Percentiles rank a stretch among this genome's conserved stretches.
Conservation (phyloP, 345 rosid species). For the Mallotus nudiflorus region DNA sequence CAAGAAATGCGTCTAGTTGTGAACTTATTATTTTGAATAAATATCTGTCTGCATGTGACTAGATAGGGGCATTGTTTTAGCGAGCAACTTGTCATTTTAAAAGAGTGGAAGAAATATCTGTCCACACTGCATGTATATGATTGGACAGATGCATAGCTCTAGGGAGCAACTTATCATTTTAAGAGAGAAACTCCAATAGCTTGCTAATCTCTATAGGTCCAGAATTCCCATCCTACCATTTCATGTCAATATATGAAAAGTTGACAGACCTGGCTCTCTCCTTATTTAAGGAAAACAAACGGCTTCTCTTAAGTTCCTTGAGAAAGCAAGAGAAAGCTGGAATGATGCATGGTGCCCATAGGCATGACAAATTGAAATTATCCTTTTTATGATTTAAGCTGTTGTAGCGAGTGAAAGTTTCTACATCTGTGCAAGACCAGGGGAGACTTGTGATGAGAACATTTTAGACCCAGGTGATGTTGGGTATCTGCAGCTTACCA, state of each 20-base stretch:
- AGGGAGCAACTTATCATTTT: not conserved
- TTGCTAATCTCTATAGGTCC: not conserved
- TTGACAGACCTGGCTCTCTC: not conserved
- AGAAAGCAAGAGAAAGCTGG: not conserved
- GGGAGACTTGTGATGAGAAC: not conserved
- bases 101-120: not conserved
- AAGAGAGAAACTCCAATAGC: not conserved
- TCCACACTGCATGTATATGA: not conserved
- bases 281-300: not conserved
- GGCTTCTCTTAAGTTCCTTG: not conserved
- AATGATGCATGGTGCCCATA: not conserved
- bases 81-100: not conserved
- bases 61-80: not conserved
- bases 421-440: not conserved
- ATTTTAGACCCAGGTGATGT: not conserved
- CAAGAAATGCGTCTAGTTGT: not conserved
- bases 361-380: not conserved
- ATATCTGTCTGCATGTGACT: not conserved
- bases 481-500: not conserved
- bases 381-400: not conserved
- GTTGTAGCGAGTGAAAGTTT: not conserved
- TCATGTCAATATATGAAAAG: not conserved
- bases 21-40: not conserved
- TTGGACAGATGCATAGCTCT: not conserved
- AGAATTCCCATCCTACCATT: not conserved